phyloP scores from a whole-genome alignment of 2,329 filamentous ascomycete genomes.

The Trichophyton benhamiae region DNA sequence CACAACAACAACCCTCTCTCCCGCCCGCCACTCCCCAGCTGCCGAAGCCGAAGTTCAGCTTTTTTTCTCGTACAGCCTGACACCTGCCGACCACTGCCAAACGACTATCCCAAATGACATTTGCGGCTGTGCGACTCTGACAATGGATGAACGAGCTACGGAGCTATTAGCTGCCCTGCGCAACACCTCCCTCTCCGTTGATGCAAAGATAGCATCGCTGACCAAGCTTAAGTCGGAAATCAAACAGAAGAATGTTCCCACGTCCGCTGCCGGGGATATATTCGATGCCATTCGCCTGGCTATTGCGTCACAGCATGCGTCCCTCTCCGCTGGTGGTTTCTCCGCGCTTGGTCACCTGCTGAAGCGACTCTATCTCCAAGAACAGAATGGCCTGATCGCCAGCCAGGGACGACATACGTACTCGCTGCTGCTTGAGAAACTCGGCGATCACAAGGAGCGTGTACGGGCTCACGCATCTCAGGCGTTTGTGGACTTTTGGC shows the following conservation, averaged over 20 bases:
- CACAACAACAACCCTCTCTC: not conserved
- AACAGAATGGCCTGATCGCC: conserved; percentile 58
- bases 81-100: not conserved
- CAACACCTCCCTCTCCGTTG: conserved; percentile 53
- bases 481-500: conserved; percentile 65
- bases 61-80: not conserved
- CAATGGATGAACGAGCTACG: conserved; percentile 47
- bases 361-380: conserved; percentile 74
- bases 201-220: conserved; percentile 58
- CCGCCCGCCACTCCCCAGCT: not conserved
- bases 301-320: conserved; percentile 62
- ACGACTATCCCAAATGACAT: conserved; percentile 11
- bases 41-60: not conserved
- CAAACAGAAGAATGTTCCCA: conserved; percentile 84
- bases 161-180: conserved; percentile 44
- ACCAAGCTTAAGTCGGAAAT: conserved; percentile 72
- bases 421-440: conserved; percentile 65
- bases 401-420: conserved; percentile 59
- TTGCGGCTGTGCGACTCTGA: conserved; percentile 12
- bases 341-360: conserved; percentile 78
- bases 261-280: conserved; percentile 54
- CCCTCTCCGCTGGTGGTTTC: conserved; percentile 70
- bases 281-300: conserved; percentile 73
- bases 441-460: conserved; percentile 82
- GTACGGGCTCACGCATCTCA: conserved; percentile 62